Evolutionary conservation across 306 rosid species (phyloP), one percentile per base, ranked within the genome.

Genomic region (Castanea crenata): DNA sequence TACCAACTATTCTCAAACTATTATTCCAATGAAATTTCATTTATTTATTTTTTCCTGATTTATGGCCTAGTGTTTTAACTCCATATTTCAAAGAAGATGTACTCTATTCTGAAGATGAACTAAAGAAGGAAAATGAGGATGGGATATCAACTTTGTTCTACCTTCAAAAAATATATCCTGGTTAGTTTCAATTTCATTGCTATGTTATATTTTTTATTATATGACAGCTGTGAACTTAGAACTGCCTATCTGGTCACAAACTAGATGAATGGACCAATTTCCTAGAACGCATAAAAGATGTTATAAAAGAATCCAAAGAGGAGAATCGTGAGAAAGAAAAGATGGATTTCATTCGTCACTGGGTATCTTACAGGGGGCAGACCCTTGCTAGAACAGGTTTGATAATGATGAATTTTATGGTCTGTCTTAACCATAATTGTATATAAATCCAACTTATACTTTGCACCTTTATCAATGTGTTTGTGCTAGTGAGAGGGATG

Each of bases 291-390:
- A 29, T 84, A 55, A 5, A 41, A 54, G 88, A 86, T 34, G 2
- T 3, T 19, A 57, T 0, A 20, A 57, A 58, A 58, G 27, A 38
- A 5, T 38, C 68, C 55, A 74, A 69, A 82, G 23, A 0, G 29
- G 78, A 23, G 2, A 70, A n/a, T 46, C 4, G 18, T 41, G 83
- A 29, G 1, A 81, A 77, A 69, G 82, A 89, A 5, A 35, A 35
- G 81, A 79, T 27, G 25, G 97, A 92, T 59, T 69, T 38, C 9
- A 79, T 2, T 71, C 90, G 98, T 59, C 87, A 75, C 54, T 95
- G 99, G 99, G 99, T 91, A 75, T 95, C 99, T 84, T 93, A 81
- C 83, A 91, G 97, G 78, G 99, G 94, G 74, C 99, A 93, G 85
- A 93, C 99, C 78, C 97, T 95, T 73, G 90, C 82, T 87, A 90